Conservation (phyloP, 2,329 filamentous ascomycete genomes). For the Thielaviopsis cerberus region DNA sequence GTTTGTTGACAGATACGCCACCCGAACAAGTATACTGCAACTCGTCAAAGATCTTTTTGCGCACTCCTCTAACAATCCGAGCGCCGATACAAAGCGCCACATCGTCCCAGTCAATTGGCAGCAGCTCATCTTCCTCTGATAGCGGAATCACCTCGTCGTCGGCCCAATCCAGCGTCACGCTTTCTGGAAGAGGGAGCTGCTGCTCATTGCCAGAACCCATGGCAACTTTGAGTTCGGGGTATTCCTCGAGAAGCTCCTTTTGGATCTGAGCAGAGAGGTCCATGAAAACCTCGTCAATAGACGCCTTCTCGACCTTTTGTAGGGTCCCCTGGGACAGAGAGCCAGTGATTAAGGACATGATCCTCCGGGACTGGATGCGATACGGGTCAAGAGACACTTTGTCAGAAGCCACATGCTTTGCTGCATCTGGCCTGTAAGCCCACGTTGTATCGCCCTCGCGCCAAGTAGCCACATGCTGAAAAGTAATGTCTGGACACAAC, state of each 20-base stretch:
- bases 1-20: slow-evolving; percentile 79
- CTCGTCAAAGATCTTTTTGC: slow-evolving; percentile 46
- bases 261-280: slow-evolving; percentile 79
- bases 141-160: slow-evolving; percentile 68
- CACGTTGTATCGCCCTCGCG: slow-evolving; percentile 79
- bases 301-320: slow-evolving; percentile 76
- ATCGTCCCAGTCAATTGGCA: slow-evolving; percentile 93
- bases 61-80: slow-evolving; percentile 66
- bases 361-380: slow-evolving; percentile 64
- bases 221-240: slow-evolving; percentile 34
- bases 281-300: slow-evolving; percentile 88
- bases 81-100: slow-evolving; percentile 70
- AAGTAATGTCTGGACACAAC: slow-evolving; percentile 63
- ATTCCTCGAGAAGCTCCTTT: slow-evolving; percentile 52
- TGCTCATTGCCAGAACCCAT: slow-evolving; percentile 49
- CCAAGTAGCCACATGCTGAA: slow-evolving; percentile 91
- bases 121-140: slow-evolving; percentile 53
- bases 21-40: slow-evolving; percentile 83
- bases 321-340: slow-evolving; percentile 45
- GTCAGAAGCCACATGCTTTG: slow-evolving; percentile 61
- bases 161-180: slow-evolving; percentile 62
- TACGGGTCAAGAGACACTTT: slow-evolving; percentile 94
- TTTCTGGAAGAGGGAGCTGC: slow-evolving; percentile 48
- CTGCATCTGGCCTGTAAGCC: slow-evolving; percentile 73
- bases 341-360: slow-evolving; percentile 61